Evolutionary conservation across 441 rosid species (phyloP).

Genomic region (Kokia cookei): DNA sequence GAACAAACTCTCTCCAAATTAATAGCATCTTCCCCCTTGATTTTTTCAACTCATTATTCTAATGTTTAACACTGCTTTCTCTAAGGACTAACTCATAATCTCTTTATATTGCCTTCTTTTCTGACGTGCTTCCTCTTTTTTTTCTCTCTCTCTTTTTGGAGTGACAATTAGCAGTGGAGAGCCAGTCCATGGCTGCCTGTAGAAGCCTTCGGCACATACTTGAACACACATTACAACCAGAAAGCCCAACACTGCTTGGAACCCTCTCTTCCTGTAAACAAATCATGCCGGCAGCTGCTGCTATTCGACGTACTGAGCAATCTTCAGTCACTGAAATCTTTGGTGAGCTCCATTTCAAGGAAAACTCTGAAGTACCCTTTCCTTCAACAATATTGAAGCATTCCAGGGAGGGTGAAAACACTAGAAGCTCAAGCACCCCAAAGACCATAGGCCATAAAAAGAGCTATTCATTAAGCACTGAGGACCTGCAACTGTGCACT

Average conservation of each 20-base stretch:
- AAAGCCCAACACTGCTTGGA: conserved; percentile 47
- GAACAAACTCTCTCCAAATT: conserved; percentile 16
- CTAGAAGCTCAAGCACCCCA: conserved; percentile 2
- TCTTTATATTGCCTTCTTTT: conserved; percentile 15
- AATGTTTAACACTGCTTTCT: background rate
- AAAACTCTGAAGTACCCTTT: conserved; percentile 8
- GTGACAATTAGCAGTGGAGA: background rate
- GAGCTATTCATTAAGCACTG: conserved; percentile 34
- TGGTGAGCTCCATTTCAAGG: conserved; percentile 73
- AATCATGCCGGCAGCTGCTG: conserved; percentile 25
- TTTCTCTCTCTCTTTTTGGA: background rate
- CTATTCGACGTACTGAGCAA: conserved; percentile 23
- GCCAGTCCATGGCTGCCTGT: conserved; percentile 59
- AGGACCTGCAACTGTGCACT: conserved; percentile 74
- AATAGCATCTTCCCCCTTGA: conserved; percentile 15
- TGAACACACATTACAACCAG: conserved; percentile 42
- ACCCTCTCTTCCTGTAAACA: conserved; percentile 64
- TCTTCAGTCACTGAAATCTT: conserved; percentile 66
- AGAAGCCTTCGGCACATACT: conserved; percentile 67
- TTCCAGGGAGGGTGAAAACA: conserved; percentile 8
- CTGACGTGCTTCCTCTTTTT: conserved; percentile 8
- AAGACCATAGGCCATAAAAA: conserved; percentile 8
- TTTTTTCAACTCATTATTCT: conserved; percentile 21
- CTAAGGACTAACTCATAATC: background rate
- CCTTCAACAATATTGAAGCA: conserved; percentile 4